These are phyloP conservation scores for Athelia sp. DNA, from an alignment of 1,284 basidiomycete species.

Conservation along the genomic window DNA sequence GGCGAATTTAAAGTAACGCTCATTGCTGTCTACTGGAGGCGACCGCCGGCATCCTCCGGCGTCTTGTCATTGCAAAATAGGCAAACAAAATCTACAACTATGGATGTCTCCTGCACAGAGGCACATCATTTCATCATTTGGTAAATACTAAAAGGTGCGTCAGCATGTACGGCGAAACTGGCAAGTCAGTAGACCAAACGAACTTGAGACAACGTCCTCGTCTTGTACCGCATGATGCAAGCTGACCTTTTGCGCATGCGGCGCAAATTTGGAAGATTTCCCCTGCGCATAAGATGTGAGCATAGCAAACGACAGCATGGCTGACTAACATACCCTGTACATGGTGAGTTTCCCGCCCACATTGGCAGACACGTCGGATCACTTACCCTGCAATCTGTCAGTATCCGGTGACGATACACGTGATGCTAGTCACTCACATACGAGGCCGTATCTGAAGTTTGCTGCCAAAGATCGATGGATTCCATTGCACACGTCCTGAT, in stretches of 20 bases:
- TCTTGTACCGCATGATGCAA: conserved; percentile 85
- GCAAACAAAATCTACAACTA: no score
- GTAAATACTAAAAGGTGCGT: conserved; percentile 31
- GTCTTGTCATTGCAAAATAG: no score
- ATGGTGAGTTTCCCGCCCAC: not conserved
- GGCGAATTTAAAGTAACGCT: no score
- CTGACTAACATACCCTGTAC: conserved; percentile 20
- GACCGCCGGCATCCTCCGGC: no score
- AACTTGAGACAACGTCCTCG: conserved; percentile 92
- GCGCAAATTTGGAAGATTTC: conserved; percentile 85
- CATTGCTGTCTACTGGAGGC: no score
- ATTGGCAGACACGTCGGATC: conserved; percentile 1
- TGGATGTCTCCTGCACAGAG: no score
- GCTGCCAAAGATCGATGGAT: conserved; percentile 87
- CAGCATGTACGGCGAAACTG: no score
- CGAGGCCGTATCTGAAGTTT: conserved; percentile 90
- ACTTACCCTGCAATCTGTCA: conserved; percentile 8
- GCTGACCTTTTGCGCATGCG: conserved; percentile 92
- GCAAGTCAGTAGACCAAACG: conserved; percentile 30
- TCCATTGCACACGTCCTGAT: conserved; percentile 78
- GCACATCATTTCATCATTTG: no score
- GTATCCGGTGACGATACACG: not conserved
- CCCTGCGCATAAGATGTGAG: conserved; percentile 53
- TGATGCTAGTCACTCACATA: conserved; percentile 43
- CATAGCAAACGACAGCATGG: not conserved